Evolutionary conservation across 2,329 filamentous ascomycete genomes (phyloP), one percentile per base, ranked within the genome.

Genomic region (Claviceps arundinis): DNA sequence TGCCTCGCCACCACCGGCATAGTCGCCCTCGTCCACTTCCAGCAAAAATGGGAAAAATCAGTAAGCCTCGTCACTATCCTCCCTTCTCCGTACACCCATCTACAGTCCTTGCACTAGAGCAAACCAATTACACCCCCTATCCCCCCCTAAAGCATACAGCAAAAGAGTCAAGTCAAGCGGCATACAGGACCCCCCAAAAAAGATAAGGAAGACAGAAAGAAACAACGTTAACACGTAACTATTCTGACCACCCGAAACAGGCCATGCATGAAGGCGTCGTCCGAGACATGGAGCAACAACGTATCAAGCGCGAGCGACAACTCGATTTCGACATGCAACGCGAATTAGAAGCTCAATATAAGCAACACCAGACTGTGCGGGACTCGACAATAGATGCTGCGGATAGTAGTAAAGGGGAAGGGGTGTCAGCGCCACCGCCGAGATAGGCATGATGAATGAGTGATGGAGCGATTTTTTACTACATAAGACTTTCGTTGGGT

Each of bases 211-310:
- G 30, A 9, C 2, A 37, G 5, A 50, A 4, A 34, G 4, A 8
- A 17, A 2, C 44, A 38, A 9, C 14, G 19, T 11, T 9, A 42
- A 42, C 9, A 19, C 4, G n/a, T 8, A 42, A 19, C 17, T 17
- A 4, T 13, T 38, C 50, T 47, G 58, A 49, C 22, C 19, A 16
- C 19, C 19, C 16, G 13, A 37, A 13, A 30, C 56, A 91, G 93
- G 87, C 88, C 53, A 98, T 98, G 93, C 93, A 98, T 64, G 81
- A 85, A 59, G 93, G 93, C 45, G 93, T 98, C 43, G 74, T 97
- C 57, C 87, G 91, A 57, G 93, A 98, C 64, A 86, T 96, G 76
- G 91, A 97, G 64, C 89, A 94, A 64, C 90, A 95, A 66, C 82
- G 87, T 46, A 67, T 96, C 58, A 96, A 96, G 71, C 79, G 81